Conservation (phyloP, 441 rosid genomes). For the Gossypium aridum region DNA sequence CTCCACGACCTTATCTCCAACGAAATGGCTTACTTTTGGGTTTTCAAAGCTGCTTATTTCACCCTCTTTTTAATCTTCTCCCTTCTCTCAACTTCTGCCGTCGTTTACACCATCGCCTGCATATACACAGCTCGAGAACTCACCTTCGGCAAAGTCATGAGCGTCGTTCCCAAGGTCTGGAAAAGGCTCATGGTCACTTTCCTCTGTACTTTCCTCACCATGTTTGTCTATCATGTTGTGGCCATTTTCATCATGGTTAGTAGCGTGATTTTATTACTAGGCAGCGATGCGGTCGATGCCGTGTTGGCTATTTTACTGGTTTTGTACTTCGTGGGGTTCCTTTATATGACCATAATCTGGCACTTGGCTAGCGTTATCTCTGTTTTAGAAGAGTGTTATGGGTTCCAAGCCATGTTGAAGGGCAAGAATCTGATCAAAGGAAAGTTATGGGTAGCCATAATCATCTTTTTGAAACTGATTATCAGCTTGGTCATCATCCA, state of each 20-base stretch:
- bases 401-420: slow-evolving; percentile 37
- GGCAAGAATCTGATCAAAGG: slow-evolving; percentile 34
- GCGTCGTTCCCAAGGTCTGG: slow-evolving; percentile 58
- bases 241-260: not conserved
- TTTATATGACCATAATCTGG: slow-evolving; percentile 39
- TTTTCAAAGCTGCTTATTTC: slow-evolving; percentile 32
- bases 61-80: slow-evolving; percentile 32
- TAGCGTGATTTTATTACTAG: not conserved
- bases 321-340: slow-evolving; percentile 21
- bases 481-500: not conserved
- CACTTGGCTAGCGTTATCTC: slow-evolving; percentile 53
- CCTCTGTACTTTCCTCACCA: slow-evolving; percentile 23
- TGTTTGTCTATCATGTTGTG: slow-evolving; percentile 22
- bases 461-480: slow-evolving; percentile 21
- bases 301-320: not conserved
- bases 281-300: not conserved
- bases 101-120: slow-evolving; percentile 51
- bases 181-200: slow-evolving; percentile 45
- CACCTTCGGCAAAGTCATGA: slow-evolving; percentile 32
- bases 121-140: slow-evolving; percentile 35
- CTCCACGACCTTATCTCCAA: slow-evolving; percentile 21
- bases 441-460: slow-evolving; percentile 11
- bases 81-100: slow-evolving; percentile 50
- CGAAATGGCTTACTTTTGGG: slow-evolving; percentile 23
- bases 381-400: slow-evolving; percentile 43